phyloP scores from a whole-genome alignment of 1,284 basidiomycete genomes.

The Microbotryomycetes sp. region DNA sequence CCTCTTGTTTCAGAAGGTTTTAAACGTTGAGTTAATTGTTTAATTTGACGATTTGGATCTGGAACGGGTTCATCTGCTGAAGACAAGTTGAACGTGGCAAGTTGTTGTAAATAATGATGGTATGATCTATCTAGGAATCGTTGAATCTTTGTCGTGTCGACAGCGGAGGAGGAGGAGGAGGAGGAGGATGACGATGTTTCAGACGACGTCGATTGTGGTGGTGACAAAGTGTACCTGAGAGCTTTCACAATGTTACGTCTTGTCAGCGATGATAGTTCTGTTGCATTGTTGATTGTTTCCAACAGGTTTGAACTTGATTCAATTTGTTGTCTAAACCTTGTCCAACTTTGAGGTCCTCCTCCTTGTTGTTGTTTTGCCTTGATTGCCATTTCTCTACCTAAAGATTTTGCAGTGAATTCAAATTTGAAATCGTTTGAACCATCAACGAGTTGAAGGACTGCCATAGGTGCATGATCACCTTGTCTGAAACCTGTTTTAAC shows the following conservation, averaged over 20 bases:
- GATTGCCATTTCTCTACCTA: conserved; percentile 60
- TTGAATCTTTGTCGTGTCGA: background rate
- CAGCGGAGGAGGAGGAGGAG: background rate
- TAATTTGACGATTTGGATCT: conserved; percentile 11
- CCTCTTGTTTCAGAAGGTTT: conserved; percentile 14
- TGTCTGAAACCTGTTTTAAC: conserved; percentile 79
- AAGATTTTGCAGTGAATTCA: conserved; percentile 73
- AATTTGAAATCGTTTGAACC: conserved; percentile 80
- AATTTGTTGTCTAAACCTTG: conserved; percentile 6
- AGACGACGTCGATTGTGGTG: background rate
- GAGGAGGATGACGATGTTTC: background rate
- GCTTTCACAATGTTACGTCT: conserved; percentile 29
- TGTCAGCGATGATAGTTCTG: conserved; percentile 12
- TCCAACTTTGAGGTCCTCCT: conserved; percentile 3
- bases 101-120: conserved; percentile 32
- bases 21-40: conserved; percentile 25
- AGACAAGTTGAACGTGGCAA: conserved; percentile 26
- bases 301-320: conserved; percentile 9
- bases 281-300: background rate
- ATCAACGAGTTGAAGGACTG: conserved; percentile 90
- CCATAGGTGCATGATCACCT: conserved; percentile 90
- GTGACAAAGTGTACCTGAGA: conserved; percentile 7
- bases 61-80: conserved; percentile 4
- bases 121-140: conserved; percentile 32
- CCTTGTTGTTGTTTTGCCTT: background rate